Conservation (phyloP, 768 basidiomycete species). For the Psilocybe cubensis region DNA sequence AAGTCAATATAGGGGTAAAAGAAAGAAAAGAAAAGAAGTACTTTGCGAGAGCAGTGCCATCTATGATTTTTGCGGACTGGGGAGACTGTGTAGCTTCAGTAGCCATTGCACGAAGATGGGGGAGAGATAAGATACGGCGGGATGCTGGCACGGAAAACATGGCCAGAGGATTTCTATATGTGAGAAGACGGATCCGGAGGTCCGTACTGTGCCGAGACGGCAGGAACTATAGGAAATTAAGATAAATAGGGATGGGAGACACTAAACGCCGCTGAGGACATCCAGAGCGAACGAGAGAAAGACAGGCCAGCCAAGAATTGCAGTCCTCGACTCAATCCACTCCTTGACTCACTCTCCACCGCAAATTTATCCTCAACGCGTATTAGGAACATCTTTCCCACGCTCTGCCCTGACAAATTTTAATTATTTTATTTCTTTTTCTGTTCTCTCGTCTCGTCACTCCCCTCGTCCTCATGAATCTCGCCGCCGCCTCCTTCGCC, state of each 20-base stretch:
- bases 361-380: constrained; percentile 2
- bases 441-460: constrained; percentile 12
- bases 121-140: constrained; percentile 38
- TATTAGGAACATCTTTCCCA: constrained; percentile 15
- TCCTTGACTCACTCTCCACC: neutral
- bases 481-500: constrained; percentile 50
- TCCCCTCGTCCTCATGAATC: constrained; percentile 46
- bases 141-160: constrained; percentile 19
- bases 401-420: constrained; percentile 23
- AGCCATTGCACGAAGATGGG: constrained; percentile 42
- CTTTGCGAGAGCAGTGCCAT: constrained; percentile 88
- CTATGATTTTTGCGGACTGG: constrained; percentile 60
- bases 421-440: constrained; percentile 14
- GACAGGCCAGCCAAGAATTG: neutral
- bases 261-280: constrained; percentile 7
- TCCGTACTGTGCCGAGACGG: constrained; percentile 16
- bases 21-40: constrained; percentile 35
- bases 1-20: constrained; percentile 11
- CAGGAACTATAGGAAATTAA: neutral
- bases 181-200: constrained; percentile 18
- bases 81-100: constrained; percentile 24
- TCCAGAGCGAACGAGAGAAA: constrained; percentile 6
- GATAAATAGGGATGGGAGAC: neutral
- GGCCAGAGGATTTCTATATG: constrained; percentile 15
- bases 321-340: too few species aligned